phyloP scores from a whole-genome alignment of 2,329 filamentous ascomycete genomes.

The Diaporthe citriasiana region DNA sequence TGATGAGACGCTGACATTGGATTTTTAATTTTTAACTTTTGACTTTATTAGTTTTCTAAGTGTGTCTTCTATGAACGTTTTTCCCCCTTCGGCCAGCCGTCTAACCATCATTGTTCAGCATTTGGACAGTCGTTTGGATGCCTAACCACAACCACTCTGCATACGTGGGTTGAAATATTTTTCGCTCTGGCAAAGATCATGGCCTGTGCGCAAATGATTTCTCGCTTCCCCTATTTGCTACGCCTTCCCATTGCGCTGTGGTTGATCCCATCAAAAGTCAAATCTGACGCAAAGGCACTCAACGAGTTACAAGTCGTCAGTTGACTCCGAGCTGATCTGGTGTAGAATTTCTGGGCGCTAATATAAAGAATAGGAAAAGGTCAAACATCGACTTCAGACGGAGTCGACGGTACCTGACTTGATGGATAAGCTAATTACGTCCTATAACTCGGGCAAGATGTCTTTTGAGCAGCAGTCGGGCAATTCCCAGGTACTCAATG shows the following conservation, averaged over 20 bases:
- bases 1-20: background rate
- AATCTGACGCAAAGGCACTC: background rate
- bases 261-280: conserved; percentile 4
- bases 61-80: background rate
- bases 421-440: background rate
- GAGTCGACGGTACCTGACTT: background rate
- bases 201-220: background rate
- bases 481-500: conserved; percentile 34
- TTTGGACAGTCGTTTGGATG: conserved; percentile 5
- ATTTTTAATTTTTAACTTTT: background rate
- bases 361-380: background rate
- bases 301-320: background rate
- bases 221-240: background rate
- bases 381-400: conserved; percentile 1
- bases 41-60: conserved; percentile 7
- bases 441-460: conserved; percentile 1
- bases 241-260: background rate
- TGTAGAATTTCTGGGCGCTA: background rate
- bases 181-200: background rate
- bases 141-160: background rate
- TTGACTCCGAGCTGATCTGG: background rate
- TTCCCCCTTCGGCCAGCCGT: background rate
- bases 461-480: background rate
- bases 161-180: background rate
- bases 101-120: background rate